Base-by-base conservation (phyloP, 805 yeast genomes). In the Jamesozyma hellenica region DNA sequence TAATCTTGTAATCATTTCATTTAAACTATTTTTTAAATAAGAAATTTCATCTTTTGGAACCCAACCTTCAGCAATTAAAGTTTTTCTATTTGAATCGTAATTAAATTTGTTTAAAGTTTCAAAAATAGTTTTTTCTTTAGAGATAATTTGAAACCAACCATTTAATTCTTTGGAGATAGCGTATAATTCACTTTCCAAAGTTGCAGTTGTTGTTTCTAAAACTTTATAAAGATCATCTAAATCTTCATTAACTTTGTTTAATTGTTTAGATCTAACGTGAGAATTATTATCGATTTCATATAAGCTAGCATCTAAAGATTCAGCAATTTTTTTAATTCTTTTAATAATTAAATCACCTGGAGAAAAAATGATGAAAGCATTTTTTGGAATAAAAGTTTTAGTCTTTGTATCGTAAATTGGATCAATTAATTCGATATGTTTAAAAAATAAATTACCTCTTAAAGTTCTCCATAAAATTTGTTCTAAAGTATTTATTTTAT, bases 1-100 rank as follows among this genome's bases (percentile, higher is more conserved):
- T 25, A 54, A 35, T 17, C 49, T 47, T 4, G 48, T 42, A 14
- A 56, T 50, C 46, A 66, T 68, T 11, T 64, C 61, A 34, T 72
- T 64, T 39, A 78, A 61, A 14, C 70, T 56, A 11, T 50, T 52
- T 48, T 70, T 72, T 41, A 81, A 60, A 11, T 63, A 56, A 6
- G 53, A 56, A 34, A 77, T 61, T 43, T 77, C 82, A 40, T 66
- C 65, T 10, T 63, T 63, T 28, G 87, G 87, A 28, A 75, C 72
- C 94, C 83, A 81, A 34, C 85, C 86, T 66, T 77, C 85, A 26
- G 77, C 83, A 38, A 75, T 81, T 35, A 75, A 68, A 55, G 79
- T 79, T 53, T 75, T 72, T 56, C 86, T 70, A 32, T 73, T 72
- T 40, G 71, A 63, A 56, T 82, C 92, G 55, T 74, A 79, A 50